phyloP scores from a whole-genome alignment of 441 rosid genomes.

The Eugenia klotzschiana region DNA sequence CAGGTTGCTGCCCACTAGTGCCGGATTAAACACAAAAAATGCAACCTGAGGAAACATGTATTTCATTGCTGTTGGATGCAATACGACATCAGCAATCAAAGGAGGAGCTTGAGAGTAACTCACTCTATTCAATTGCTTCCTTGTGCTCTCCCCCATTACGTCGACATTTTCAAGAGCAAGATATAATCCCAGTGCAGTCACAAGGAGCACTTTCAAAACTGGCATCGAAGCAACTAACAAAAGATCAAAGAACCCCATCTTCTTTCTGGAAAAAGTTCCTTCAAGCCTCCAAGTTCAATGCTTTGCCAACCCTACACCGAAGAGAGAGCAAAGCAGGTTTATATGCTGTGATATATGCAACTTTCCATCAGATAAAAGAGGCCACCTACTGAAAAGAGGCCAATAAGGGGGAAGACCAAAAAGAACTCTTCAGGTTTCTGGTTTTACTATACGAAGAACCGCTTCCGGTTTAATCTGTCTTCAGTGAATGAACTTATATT shows the following conservation, averaged over 20 bases:
- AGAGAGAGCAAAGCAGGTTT: neutral
- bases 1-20: slow-evolving; percentile 1
- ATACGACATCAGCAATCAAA: neutral
- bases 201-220: slow-evolving; percentile 33
- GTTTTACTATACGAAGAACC: neutral
- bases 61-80: neutral
- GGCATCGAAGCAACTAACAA: slow-evolving; percentile 43
- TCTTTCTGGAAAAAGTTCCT: neutral
- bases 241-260: slow-evolving; percentile 30
- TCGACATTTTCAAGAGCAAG: slow-evolving; percentile 34
- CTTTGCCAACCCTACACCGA: neutral
- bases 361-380: neutral
- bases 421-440: neutral
- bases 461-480: neutral
- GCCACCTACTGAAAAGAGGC: neutral
- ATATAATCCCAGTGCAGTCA: slow-evolving; percentile 39
- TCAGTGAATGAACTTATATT: neutral
- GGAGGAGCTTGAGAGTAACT: neutral
- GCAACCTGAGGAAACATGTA: neutral
- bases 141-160: slow-evolving; percentile 16
- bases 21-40: slow-evolving; percentile 1
- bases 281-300: neutral
- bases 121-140: slow-evolving; percentile 1
- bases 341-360: neutral
- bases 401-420: neutral